Conservation (phyloP, 768 basidiomycete genomes). For the Pseudohyphozyma bogoriensis region DNA sequence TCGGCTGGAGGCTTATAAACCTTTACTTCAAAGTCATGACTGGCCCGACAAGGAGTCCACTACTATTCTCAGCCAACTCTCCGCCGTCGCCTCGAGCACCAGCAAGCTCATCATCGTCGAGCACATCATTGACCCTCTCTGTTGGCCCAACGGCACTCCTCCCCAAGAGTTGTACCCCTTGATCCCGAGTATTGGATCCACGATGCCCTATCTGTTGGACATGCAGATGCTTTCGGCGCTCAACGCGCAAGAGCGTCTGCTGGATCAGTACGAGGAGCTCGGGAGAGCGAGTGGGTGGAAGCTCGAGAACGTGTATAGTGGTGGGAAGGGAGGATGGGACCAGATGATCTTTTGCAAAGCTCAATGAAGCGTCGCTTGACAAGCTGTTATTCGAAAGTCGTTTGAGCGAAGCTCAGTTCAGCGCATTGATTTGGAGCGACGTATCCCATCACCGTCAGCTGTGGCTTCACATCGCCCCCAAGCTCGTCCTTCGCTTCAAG, state of each 20-base stretch:
- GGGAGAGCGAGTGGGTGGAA: neutral
- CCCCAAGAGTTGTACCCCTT: neutral
- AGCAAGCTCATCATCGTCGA: slow-evolving; percentile 63
- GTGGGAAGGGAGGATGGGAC: no score
- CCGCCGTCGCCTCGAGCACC: slow-evolving; percentile 40
- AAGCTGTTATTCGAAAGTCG: no score
- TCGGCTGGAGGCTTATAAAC: no score
- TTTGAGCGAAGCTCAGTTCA: no score
- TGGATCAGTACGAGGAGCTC: slow-evolving; percentile 7
- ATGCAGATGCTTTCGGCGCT: neutral
- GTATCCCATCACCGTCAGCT: no score
- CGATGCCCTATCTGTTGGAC: slow-evolving; percentile 3
- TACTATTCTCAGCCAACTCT: slow-evolving; percentile 46
- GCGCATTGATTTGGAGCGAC: no score
- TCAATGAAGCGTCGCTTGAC: no score
- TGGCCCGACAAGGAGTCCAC: slow-evolving; percentile 57
- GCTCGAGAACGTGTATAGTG: no score
- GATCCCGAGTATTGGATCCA: neutral
- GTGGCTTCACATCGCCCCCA: no score
- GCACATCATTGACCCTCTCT: slow-evolving; percentile 45
- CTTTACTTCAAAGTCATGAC: slow-evolving; percentile 45
- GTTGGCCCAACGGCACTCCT: neutral
- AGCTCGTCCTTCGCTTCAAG: no score
- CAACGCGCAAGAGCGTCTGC: slow-evolving; percentile 11
- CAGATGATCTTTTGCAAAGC: no score